Conservation (phyloP, 495 filamentous ascomycete genomes). For the Talaromyces proteolyticus region DNA sequence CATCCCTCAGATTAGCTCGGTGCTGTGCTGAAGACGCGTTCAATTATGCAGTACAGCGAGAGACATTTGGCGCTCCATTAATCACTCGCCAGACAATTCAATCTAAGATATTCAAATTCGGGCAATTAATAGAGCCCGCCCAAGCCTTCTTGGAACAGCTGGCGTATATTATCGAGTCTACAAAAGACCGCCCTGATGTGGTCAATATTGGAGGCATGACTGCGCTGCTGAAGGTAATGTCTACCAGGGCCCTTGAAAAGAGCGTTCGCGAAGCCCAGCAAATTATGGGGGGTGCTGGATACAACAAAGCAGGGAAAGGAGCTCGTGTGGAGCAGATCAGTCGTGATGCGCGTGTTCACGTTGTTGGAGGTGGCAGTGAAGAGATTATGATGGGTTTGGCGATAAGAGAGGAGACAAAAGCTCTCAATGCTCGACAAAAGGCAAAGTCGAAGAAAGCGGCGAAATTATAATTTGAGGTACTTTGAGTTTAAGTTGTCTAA, state of each 20-base stretch:
- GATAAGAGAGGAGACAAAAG: slow-evolving; percentile 37
- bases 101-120: slow-evolving; percentile 43
- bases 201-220: slow-evolving; percentile 45
- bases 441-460: slow-evolving; percentile 25
- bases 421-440: slow-evolving; percentile 23
- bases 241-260: slow-evolving; percentile 48
- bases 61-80: slow-evolving; percentile 43
- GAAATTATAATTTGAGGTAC: slow-evolving; percentile 26
- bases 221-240: slow-evolving; percentile 46
- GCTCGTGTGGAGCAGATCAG: slow-evolving; percentile 51
- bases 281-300: slow-evolving; percentile 52
- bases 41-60: slow-evolving; percentile 39
- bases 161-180: slow-evolving; percentile 36
- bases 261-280: slow-evolving; percentile 56
- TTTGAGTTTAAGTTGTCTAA: no score
- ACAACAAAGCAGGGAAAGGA: slow-evolving; percentile 45
- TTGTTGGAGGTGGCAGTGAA: slow-evolving; percentile 53
- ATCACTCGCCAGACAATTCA: slow-evolving; percentile 41
- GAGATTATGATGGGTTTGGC: slow-evolving; percentile 52
- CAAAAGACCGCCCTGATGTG: slow-evolving; percentile 26
- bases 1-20: slow-evolving; percentile 35
- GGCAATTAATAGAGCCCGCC: slow-evolving; percentile 41
- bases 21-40: slow-evolving; percentile 44
- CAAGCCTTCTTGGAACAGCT: slow-evolving; percentile 45
- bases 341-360: slow-evolving; percentile 49